A percentile compares a stretch with the other conserved stretches of the same genome.
Conservation (phyloP, 148 eudicot genomes). For the Camellia sinensis region DNA sequence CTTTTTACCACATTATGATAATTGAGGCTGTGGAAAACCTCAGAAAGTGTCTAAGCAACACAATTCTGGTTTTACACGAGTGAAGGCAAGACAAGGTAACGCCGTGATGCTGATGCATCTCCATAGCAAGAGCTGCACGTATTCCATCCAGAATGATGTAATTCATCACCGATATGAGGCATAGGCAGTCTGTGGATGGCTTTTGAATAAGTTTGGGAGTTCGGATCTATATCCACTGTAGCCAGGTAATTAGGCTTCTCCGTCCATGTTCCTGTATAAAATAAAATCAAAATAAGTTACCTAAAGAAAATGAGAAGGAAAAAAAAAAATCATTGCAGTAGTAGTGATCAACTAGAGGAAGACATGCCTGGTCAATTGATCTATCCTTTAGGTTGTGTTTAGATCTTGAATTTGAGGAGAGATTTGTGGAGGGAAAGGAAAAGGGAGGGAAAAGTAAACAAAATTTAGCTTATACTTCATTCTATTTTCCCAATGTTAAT, state of each 20-base stretch:
- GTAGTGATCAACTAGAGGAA: too few relatives aligned
- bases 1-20: too few relatives aligned
- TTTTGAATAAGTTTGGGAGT: conserved; percentile 68
- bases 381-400: too few relatives aligned
- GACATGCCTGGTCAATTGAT: too few relatives aligned
- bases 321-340: too few relatives aligned
- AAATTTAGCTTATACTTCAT: too few relatives aligned
- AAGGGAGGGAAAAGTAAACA: too few relatives aligned
- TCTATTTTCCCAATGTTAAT: too few relatives aligned
- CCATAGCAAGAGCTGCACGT: conserved; percentile 99
- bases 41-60: background rate
- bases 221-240: conserved; percentile 88
- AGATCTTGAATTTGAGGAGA: too few relatives aligned
- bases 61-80: conserved; percentile 48
- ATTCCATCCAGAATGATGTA: conserved; percentile 98
- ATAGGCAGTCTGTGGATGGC: conserved; percentile 84
- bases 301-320: too few relatives aligned
- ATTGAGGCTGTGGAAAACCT: background rate
- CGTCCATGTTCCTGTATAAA: conserved; percentile 65
- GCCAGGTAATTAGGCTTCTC: conserved; percentile 91
- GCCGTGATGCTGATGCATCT: conserved; percentile 68
- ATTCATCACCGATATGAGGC: conserved; percentile 79
- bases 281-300: background rate
- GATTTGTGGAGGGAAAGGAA: too few relatives aligned
- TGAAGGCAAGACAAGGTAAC: conserved; percentile 86